phyloP scores from a whole-genome alignment of 73 alveolate species.

The Effrenium voratum region DNA sequence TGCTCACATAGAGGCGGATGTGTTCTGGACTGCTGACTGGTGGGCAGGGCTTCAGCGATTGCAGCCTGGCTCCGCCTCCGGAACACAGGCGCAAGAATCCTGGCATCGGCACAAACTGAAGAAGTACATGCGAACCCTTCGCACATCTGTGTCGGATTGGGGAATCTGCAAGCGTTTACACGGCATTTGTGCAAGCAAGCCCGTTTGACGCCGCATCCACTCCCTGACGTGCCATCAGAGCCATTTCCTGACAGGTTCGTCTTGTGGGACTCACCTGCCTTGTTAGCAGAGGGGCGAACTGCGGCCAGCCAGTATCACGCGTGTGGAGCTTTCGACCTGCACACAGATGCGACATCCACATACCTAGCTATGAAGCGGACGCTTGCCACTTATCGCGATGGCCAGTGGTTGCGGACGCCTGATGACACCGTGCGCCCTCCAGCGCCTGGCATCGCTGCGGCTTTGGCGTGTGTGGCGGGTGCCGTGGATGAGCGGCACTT shows the following conservation, averaged over 20 bases:
- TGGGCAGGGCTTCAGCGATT: constrained; percentile 39
- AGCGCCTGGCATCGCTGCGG: background rate
- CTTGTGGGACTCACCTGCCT: background rate
- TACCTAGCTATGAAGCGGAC: background rate
- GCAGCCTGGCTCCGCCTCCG: constrained; percentile 33
- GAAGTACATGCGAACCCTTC: background rate
- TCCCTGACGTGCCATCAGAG: constrained; percentile 4
- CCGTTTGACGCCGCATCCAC: background rate
- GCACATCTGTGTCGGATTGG: background rate
- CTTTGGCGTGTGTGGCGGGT: background rate
- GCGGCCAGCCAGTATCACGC: constrained; percentile 26
- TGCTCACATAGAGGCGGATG: too few relatives aligned
- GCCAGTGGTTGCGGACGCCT: background rate
- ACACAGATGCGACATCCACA: background rate
- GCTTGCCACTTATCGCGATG: background rate
- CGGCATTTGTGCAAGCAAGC: background rate
- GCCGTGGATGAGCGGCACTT: too few relatives aligned
- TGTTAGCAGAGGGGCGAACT: background rate
- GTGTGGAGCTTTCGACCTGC: constrained; percentile 13
- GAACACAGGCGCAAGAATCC: constrained; percentile 14
- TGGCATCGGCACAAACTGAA: constrained; percentile 51
- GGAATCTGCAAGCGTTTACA: background rate
- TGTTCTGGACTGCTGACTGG: background rate
- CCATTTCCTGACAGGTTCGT: constrained; percentile 14
- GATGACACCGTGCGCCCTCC: background rate